Base-by-base conservation (phyloP, 1,139 yeast genomes). In the Lodderomyces parapsilosis region DNA sequence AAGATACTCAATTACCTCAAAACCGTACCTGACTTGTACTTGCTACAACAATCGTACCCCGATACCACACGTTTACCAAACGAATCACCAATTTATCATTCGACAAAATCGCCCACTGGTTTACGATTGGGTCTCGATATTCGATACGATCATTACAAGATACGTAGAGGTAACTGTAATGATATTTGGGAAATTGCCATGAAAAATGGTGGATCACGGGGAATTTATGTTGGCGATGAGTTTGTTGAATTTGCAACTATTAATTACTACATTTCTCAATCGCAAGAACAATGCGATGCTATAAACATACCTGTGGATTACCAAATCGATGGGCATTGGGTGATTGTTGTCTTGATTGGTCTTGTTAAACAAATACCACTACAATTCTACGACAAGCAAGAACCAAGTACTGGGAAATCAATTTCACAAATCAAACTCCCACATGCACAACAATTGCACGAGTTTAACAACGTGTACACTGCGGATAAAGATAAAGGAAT, bases 61-160 rank as follows among this genome's bases (percentile, higher is more conserved):
- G 78, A 81, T 1, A 65, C 80, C 8, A 81, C 85, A 0, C 64
- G 91, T 30, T 69, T 76, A 39, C 63, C 66, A 18, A 62, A 71
- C 37, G 89, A 86, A 57, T 78, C 87, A 22, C 85, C 90, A 1
- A 65, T 81, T 11, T 79, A 84, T 57, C 74, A 86, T 50, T 81
- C 85, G 38, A 79, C 77, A 42, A 78, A 82, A 54, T 33, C 75
- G 2, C 64, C 76, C 47, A 83, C 85, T 0, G 27, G 27, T 5
- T 66, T 85, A 36, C 69, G 83, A 19, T 79, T 86, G 1, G 94
- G 94, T 0, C 63, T 86, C 40, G 80, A 80, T 38, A 74, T 86
- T 19, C 70, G 86, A 43, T 71, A 72, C 46, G 71, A 76, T 40
- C 81, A 77, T 28, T 85, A 83, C 60, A 81, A 78, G 53, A 54